Conservation (phyloP, 495 filamentous ascomycete species). For the Tetracladium setigerum region DNA sequence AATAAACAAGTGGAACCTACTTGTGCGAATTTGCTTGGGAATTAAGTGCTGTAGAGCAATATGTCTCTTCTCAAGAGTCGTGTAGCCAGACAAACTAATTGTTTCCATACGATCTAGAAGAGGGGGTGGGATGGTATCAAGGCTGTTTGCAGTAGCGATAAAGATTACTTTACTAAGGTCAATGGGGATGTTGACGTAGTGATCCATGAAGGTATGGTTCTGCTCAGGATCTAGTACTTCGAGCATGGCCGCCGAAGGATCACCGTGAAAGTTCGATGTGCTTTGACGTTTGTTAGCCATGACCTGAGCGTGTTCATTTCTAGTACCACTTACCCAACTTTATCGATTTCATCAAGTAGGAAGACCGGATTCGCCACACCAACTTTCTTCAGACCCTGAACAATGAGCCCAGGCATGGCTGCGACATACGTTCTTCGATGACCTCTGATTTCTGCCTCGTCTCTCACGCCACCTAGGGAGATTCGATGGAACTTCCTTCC, state of each 20-base stretch:
- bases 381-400: conserved; percentile 92
- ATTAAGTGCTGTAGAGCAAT: conserved; percentile 91
- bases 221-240: conserved; percentile 98
- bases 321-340: conserved; percentile 53
- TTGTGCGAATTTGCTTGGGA: conserved; percentile 77
- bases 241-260: conserved; percentile 97
- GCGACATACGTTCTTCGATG: conserved; percentile 97
- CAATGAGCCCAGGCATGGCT: conserved; percentile 94
- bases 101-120: conserved; percentile 98
- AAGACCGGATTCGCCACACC: conserved; percentile 95
- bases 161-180: conserved; percentile 96
- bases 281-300: conserved; percentile 6
- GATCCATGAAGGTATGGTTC: conserved; percentile 89
- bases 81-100: conserved; percentile 87
- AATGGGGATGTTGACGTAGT: conserved; percentile 94
- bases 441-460: conserved; percentile 95
- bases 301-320: background rate
- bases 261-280: conserved; percentile 85
- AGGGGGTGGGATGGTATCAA: conserved; percentile 91
- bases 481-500: conserved; percentile 96
- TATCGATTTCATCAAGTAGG: conserved; percentile 97
- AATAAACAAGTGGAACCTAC: conserved; percentile 4
- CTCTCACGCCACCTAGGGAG: conserved; percentile 89
- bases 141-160: conserved; percentile 95
- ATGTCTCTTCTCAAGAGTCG: conserved; percentile 94